Base-by-base conservation (phyloP, 192 early-diverging fungal genomes). In the Coemansia furcata region DNA sequence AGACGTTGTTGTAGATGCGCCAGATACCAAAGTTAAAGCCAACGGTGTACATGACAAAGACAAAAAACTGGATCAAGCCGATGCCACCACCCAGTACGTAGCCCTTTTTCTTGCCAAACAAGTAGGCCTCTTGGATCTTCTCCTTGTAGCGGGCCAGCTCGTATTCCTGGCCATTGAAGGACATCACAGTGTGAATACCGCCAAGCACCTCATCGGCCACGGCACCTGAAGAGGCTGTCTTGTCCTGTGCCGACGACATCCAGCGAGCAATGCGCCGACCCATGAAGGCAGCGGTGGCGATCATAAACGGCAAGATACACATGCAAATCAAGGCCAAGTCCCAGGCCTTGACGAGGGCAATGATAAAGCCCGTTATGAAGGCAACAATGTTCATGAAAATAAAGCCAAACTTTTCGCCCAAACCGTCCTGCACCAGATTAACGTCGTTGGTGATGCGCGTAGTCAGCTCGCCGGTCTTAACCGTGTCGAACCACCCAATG, bases 391-490 rank as follows among this genome's bases (percentile, higher is more conserved):
- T 80, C 70, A 85, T 80, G 46, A 94, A 64, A 39, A 89, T 79
- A 44, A 92, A 75, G 54, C 90, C 89, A 37, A 93, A 85, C 67
- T 97, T 97, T 50, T 94, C 93, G 32, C 86, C 86, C 23, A 97
- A 87, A 49, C 92, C 94, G 71, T 95, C 94, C 74, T 96, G 93
- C 33, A 94, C 88, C 38, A 95, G 58, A 55, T 89, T 88, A 32
- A 90, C 94, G 59, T 97, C 94, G 60, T 88, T 86, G 50, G 94
- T 89, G 52, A 97, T 86, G 40, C 94, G 89, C 15, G 94, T 92
- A 14, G 92, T 91, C 54, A 97, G 83, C 60, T 90, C 89, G 60
- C 92, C 95, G 58, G 88, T 85, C 73, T 87, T 83, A 23, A 85
- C 77, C 38, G 84, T 80, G 70, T 98, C 95, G 73, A 95, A 95